Percentiles rank a stretch among this genome's conserved stretches.
phyloP scores from a whole-genome alignment of 495 filamentous ascomycete genomes.

The Pyrenopolyporus hunteri region DNA sequence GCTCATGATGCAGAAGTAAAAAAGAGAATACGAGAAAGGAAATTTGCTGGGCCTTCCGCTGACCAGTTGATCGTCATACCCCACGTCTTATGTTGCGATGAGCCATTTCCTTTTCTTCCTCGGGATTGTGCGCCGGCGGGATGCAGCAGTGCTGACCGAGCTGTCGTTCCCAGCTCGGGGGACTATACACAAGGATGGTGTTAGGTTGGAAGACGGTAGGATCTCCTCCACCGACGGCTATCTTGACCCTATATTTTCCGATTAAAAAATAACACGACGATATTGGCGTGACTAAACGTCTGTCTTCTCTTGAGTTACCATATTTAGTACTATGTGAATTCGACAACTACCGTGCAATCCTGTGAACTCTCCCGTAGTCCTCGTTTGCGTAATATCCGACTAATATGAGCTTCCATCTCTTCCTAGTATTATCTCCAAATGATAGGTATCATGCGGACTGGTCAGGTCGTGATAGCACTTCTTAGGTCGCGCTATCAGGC shows the following conservation, averaged over 20 bases:
- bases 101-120: slow-evolving; percentile 33
- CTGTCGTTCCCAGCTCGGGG: slow-evolving; percentile 12
- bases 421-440: not conserved
- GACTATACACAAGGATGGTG: slow-evolving; percentile 36
- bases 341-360: too few species aligned
- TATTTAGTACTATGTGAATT: not conserved
- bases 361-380: not conserved
- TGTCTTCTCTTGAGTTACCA: not conserved
- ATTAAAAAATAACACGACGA: slow-evolving; percentile 14
- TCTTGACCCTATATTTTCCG: slow-evolving; percentile 32
- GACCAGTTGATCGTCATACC: slow-evolving; percentile 35
- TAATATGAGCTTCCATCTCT: not conserved
- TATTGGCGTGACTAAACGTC: slow-evolving; percentile 9
- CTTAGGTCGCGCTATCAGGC: too few species aligned
- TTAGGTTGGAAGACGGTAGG: slow-evolving; percentile 35
- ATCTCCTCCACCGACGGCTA: slow-evolving; percentile 32
- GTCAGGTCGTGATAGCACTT: too few species aligned
- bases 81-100: slow-evolving; percentile 40
- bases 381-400: not conserved
- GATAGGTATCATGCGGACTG: too few species aligned
- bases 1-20: slow-evolving; percentile 99
- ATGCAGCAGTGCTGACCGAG: slow-evolving; percentile 24
- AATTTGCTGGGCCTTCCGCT: slow-evolving; percentile 26
- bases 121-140: slow-evolving; percentile 21
- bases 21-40: slow-evolving; percentile 17